Evolutionary conservation across 768 basidiomycete species (phyloP).

Genomic region (Leccinum imitatum): DNA sequence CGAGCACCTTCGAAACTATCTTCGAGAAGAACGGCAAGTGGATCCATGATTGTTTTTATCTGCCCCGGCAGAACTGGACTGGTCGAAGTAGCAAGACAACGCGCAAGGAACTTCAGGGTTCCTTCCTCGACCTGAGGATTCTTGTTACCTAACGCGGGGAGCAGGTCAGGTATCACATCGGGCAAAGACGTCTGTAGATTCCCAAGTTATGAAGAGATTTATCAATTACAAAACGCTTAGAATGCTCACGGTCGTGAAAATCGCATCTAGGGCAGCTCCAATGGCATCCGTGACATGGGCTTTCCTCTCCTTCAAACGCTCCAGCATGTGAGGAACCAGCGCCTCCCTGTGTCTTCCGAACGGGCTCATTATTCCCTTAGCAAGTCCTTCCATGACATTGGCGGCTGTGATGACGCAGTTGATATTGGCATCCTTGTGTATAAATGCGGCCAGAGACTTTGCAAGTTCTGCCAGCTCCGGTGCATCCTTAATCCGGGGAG

Average conservation of each 20-base stretch:
- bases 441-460: conserved; percentile 73
- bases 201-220: conserved; percentile 1
- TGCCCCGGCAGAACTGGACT: conserved; percentile 70
- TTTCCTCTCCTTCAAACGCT: conserved; percentile 93
- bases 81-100: conserved; percentile 72
- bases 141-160: conserved; percentile 77
- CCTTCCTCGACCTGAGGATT: conserved; percentile 98
- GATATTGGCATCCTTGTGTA: conserved; percentile 90
- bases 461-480: conserved; percentile 75
- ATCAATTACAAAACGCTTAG: conserved; percentile 5
- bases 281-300: conserved; percentile 86
- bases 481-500: conserved; percentile 78
- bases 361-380: conserved; percentile 70
- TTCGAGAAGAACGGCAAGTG: conserved; percentile 72
- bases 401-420: conserved; percentile 92
- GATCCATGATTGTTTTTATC: conserved; percentile 79
- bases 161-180: conserved; percentile 48
- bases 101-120: conserved; percentile 79
- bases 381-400: conserved; percentile 79
- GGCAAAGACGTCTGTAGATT: conserved; percentile 64
- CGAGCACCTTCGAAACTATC: conserved; percentile 89
- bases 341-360: conserved; percentile 76
- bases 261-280: conserved; percentile 83
- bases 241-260: conserved; percentile 73
- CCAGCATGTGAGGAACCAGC: conserved; percentile 77